Percentiles rank a stretch among this genome's conserved stretches.
These are phyloP conservation scores for Ceriops decandra DNA, from an alignment of 345 rosid species.

Conservation along the genomic window DNA sequence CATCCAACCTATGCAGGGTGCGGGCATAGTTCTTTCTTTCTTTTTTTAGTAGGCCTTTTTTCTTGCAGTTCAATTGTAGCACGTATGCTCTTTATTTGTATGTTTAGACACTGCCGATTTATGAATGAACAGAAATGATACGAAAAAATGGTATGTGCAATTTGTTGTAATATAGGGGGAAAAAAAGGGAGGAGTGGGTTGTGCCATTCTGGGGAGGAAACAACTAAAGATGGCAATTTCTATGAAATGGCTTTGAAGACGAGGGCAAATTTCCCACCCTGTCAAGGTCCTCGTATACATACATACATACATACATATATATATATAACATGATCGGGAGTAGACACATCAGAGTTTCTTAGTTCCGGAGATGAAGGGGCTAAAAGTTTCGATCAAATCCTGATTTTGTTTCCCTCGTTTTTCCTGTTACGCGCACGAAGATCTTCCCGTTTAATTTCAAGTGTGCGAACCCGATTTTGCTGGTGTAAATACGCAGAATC, in stretches of 20 bases:
- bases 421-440: neutral
- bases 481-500: too few species aligned
- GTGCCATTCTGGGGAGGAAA: neutral
- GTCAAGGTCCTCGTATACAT: too few species aligned
- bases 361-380: too few species aligned
- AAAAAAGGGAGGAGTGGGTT: neutral
- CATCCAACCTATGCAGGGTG: too few species aligned
- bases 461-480: neutral
- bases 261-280: too few species aligned
- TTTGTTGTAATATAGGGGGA: neutral
- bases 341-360: neutral
- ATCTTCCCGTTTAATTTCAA: neutral
- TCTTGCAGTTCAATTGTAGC: too few species aligned
- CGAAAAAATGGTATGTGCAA: too few species aligned
- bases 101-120: neutral
- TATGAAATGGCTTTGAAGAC: neutral
- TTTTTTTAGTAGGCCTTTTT: neutral
- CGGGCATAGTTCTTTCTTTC: neutral
- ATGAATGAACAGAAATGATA: neutral
- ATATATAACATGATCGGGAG: too few species aligned
- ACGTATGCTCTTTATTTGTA: neutral
- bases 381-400: neutral
- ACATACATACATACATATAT: too few species aligned
- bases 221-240: conserved; percentile 10
- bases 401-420: neutral